phyloP scores from a whole-genome alignment of 2,329 filamentous ascomycete genomes.

The Penicillium sp. region DNA sequence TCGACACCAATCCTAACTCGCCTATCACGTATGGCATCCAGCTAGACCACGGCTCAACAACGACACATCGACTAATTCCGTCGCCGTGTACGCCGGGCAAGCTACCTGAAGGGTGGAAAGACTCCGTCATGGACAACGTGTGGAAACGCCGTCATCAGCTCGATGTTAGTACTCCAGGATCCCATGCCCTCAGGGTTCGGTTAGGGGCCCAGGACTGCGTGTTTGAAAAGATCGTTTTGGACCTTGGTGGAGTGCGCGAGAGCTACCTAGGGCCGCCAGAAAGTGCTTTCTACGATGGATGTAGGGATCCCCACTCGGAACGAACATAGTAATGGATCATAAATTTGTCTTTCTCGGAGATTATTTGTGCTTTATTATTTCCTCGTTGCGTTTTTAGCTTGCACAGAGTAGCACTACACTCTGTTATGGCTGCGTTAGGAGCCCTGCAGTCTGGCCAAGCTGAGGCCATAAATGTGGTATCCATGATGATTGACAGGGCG shows the following conservation, averaged over 20 bases:
- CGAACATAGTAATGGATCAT: too few species aligned
- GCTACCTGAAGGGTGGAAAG: conserved; percentile 17
- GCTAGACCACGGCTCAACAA: conserved; percentile 45
- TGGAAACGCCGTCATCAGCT: conserved; percentile 45
- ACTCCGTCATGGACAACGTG: conserved; percentile 18
- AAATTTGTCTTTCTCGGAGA: too few species aligned
- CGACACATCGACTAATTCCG: conserved; percentile 21
- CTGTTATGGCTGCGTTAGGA: too few species aligned
- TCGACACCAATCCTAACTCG: conserved; percentile 56
- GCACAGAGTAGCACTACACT: too few species aligned
- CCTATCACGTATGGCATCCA: conserved; percentile 52
- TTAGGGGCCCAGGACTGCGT: conserved; percentile 58
- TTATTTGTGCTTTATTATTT: too few species aligned
- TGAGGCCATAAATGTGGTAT: too few species aligned
- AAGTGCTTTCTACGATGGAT: conserved; percentile 36
- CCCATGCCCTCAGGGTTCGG: conserved; percentile 57
- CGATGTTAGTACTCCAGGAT: conserved; percentile 42
- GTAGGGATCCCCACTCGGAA: too few species aligned
- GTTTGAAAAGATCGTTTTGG: conserved; percentile 62
- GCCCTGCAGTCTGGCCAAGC: too few species aligned
- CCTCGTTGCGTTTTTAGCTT: too few species aligned
- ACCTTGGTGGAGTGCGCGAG: conserved; percentile 59
- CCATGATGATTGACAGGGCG: too few species aligned
- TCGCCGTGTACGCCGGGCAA: conserved; percentile 33
- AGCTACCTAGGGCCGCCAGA: conserved; percentile 64